Percentiles rank a stretch among this genome's conserved stretches.
Evolutionary conservation across 495 filamentous ascomycete genomes (phyloP).

Genomic region (Neurospora sp.): DNA sequence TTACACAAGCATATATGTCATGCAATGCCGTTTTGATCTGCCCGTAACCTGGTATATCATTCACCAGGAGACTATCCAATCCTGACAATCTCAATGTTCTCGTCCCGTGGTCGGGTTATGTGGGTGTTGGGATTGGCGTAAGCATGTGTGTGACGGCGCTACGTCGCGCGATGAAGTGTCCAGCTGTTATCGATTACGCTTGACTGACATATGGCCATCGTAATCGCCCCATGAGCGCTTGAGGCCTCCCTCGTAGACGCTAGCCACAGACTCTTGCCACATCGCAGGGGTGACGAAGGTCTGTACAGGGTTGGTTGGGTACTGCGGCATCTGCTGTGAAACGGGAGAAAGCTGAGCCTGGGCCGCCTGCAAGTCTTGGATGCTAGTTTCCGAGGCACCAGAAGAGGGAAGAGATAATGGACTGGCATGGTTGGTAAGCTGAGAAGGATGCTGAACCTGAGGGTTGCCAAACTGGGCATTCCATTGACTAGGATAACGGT

Average conservation of each 20-base stretch:
- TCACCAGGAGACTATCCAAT: neutral
- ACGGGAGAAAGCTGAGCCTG: conserved; percentile 42
- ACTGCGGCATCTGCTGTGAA: conserved; percentile 45
- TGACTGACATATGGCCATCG: conserved; percentile 21
- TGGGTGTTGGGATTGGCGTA: neutral
- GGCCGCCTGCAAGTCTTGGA: conserved; percentile 41
- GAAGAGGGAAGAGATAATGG: conserved; percentile 34
- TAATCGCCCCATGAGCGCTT: conserved; percentile 65
- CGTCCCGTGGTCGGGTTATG: neutral
- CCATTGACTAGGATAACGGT: conserved; percentile 59
- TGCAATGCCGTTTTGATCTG: neutral
- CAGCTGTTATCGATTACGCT: conserved; percentile 9
- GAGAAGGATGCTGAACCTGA: conserved; percentile 30
- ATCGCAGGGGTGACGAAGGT: conserved; percentile 83
- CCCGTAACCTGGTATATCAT: neutral
- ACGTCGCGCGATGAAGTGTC: neutral
- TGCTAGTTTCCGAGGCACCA: conserved; percentile 40
- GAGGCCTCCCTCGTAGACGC: conserved; percentile 68
- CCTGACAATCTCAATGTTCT: neutral
- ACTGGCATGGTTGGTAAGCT: conserved; percentile 28
- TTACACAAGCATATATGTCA: neutral
- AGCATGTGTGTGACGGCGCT: neutral
- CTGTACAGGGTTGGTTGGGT: conserved; percentile 41
- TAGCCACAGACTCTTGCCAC: conserved; percentile 94
- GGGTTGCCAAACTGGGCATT: conserved; percentile 79